Evolutionary conservation across 2,329 filamentous ascomycete genomes (phyloP).

Genomic region (Ophiostoma sp.): DNA sequence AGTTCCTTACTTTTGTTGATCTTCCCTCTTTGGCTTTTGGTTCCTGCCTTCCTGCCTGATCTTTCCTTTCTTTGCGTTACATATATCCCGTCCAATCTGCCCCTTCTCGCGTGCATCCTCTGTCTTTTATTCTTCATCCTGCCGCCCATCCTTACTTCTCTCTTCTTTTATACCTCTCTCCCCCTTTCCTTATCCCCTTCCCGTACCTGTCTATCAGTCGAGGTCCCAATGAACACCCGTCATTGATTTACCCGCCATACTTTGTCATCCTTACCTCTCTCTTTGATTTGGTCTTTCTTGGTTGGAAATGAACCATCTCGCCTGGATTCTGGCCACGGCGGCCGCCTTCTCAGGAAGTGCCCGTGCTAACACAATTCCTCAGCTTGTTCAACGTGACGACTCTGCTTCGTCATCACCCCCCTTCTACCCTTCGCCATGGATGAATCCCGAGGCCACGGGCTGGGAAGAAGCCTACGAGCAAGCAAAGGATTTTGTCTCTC

Average conservation of each 20-base stretch:
- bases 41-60: background rate
- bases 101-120: background rate
- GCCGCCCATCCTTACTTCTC: background rate
- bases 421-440: conserved; percentile 84
- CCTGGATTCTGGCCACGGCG: conserved; percentile 13
- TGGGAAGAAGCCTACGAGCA: conserved; percentile 74
- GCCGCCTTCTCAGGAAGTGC: conserved; percentile 17
- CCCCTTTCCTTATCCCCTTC: background rate
- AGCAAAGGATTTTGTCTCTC: conserved; percentile 73
- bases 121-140: background rate
- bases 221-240: background rate
- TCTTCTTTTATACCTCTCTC: background rate
- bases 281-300: background rate
- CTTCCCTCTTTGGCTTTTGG: background rate
- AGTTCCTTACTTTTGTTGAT: background rate
- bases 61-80: background rate
- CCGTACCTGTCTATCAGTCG: background rate
- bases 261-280: background rate
- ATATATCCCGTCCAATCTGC: background rate
- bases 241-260: background rate
- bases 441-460: conserved; percentile 61
- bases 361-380: conserved; percentile 27
- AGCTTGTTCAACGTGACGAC: conserved; percentile 24
- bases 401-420: conserved; percentile 44
- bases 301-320: conserved; percentile 12